phyloP scores from a whole-genome alignment of 108 stramenopile genomes.

The Mayamaea pseudoterrestris region DNA sequence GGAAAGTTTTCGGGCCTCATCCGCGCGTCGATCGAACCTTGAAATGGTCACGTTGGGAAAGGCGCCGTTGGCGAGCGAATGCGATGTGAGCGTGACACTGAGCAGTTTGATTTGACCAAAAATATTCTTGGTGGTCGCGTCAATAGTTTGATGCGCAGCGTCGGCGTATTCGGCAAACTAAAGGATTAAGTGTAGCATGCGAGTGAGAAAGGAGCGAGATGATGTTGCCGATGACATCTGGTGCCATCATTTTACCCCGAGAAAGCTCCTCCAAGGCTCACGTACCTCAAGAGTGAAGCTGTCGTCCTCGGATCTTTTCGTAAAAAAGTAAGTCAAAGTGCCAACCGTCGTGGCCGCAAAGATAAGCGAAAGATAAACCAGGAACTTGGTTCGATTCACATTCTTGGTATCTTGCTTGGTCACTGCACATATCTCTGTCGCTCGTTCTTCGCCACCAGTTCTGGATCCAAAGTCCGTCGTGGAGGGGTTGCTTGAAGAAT shows the following conservation, averaged over 20 bases:
- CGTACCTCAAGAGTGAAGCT: conserved; percentile 1
- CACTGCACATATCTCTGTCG: too few species aligned
- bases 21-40: conserved; percentile 9
- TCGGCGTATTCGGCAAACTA: conserved; percentile 10
- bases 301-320: not conserved
- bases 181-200: not conserved
- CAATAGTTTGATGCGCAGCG: conserved; percentile 3
- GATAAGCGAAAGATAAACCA: not conserved
- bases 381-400: not conserved
- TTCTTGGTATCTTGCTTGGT: too few species aligned
- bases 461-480: too few species aligned
- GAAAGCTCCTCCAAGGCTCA: not conserved
- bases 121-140: conserved; percentile 3
- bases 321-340: conserved; percentile 1
- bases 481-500: too few species aligned
- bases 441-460: not conserved
- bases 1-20: not conserved
- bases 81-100: conserved; percentile 25
- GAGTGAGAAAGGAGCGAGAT: not conserved
- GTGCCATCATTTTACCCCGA: not conserved
- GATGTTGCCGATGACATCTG: too few species aligned
- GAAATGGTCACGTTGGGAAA: conserved; percentile 52
- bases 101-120: conserved; percentile 15
- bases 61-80: conserved; percentile 4
- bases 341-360: not conserved